Evolutionary conservation across 306 rosid genomes (phyloP).

Genomic region (Adenanthera pavonina): DNA sequence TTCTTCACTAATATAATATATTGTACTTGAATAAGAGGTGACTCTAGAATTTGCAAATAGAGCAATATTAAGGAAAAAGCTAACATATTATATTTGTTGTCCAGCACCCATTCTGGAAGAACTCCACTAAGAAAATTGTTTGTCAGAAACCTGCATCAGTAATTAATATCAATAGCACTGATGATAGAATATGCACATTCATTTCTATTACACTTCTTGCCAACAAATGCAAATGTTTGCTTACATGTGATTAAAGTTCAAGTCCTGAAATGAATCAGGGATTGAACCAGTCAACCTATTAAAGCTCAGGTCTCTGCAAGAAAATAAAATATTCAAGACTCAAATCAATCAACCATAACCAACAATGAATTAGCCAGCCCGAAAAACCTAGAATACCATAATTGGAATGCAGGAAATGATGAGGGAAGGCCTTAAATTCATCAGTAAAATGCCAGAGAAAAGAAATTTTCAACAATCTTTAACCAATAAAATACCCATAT

Average conservation of each 20-base stretch:
- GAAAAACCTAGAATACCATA: neutral
- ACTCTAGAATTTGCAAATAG: constrained; percentile 14
- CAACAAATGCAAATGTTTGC: constrained; percentile 32
- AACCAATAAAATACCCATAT: constrained; percentile 7
- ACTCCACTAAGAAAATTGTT: constrained; percentile 71
- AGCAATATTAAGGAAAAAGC: constrained; percentile 28
- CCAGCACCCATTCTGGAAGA: constrained; percentile 62
- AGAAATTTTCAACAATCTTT: neutral
- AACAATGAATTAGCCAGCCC: neutral
- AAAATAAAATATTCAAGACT: constrained; percentile 5
- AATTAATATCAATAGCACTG: constrained; percentile 3
- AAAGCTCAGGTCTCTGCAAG: constrained; percentile 80
- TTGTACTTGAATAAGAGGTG: neutral
- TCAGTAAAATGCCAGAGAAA: neutral
- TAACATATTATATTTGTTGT: constrained; percentile 47
- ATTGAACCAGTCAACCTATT: constrained; percentile 69
- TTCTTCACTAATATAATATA: constrained; percentile 13
- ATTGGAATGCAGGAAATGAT: neutral
- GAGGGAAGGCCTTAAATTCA: neutral
- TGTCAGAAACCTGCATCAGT: constrained; percentile 72
- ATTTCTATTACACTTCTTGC: neutral
- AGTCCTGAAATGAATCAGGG: constrained; percentile 48
- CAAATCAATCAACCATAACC: neutral
- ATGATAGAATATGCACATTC: neutral
- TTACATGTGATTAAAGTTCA: constrained; percentile 51